Percentiles rank a stretch among this genome's conserved stretches.
phyloP scores from a whole-genome alignment of 257 asterid species.

The Sherardia arvensis region DNA sequence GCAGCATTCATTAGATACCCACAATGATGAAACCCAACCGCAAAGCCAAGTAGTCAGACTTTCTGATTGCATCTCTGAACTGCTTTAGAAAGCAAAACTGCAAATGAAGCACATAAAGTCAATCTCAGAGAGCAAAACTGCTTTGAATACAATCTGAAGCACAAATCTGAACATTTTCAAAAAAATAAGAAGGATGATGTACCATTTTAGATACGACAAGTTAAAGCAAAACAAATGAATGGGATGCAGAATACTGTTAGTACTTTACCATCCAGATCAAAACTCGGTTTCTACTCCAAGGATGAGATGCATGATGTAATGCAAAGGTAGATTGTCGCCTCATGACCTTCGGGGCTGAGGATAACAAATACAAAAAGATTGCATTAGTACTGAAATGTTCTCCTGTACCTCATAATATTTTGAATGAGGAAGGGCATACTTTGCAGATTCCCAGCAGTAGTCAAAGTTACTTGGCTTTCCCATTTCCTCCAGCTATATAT shows the following conservation, averaged over 20 bases:
- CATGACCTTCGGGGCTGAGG: slow-evolving; percentile 48
- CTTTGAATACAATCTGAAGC: too few relatives aligned
- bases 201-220: background rate
- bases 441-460: slow-evolving; percentile 42
- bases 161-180: too few relatives aligned
- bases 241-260: background rate
- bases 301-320: too few relatives aligned
- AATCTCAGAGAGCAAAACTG: background rate
- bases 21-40: slow-evolving; percentile 89
- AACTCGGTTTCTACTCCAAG: slow-evolving; percentile 53
- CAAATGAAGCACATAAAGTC: slow-evolving; percentile 5
- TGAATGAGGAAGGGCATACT: slow-evolving; percentile 22
- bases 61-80: slow-evolving; percentile 60
- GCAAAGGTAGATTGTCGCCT: slow-evolving; percentile 78
- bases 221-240: background rate
- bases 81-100: slow-evolving; percentile 91
- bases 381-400: background rate
- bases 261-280: slow-evolving; percentile 81
- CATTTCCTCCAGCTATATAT: slow-evolving; percentile 96
- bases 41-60: slow-evolving; percentile 74
- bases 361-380: slow-evolving; percentile 5
- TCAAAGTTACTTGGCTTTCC: slow-evolving; percentile 53
- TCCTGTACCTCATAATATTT: background rate
- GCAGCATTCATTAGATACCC: slow-evolving; percentile 26
- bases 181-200: background rate